A percentile compares a stretch with the other conserved stretches of the same genome.
Evolutionary conservation across 306 rosid species (phyloP).

Genomic region (Cucumis hystrix): DNA sequence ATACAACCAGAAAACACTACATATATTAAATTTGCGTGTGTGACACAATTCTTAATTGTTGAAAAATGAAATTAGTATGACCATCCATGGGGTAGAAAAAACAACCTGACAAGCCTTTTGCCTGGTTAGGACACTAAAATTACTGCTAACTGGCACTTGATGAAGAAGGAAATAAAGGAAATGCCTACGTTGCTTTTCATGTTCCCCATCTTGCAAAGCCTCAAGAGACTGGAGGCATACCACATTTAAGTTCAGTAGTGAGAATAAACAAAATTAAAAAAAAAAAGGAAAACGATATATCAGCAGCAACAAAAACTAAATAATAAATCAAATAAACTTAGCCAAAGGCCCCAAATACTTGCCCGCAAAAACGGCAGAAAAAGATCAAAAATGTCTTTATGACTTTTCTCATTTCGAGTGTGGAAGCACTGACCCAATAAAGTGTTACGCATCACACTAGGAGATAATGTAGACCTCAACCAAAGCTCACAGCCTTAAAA

Average conservation of each 20-base stretch:
- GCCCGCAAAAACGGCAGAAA: slow-evolving; percentile 90
- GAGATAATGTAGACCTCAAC: slow-evolving; percentile 87
- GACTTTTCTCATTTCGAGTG: slow-evolving; percentile 83
- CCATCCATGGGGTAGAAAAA: slow-evolving; percentile 17
- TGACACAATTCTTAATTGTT: neutral
- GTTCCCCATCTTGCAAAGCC: slow-evolving; percentile 95
- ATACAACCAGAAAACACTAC: slow-evolving; percentile 5
- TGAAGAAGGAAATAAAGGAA: slow-evolving; percentile 93
- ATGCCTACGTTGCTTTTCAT: slow-evolving; percentile 88
- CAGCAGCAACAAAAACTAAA: neutral
- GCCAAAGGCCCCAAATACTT: slow-evolving; percentile 26
- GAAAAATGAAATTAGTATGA: slow-evolving; percentile 10
- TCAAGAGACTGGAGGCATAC: slow-evolving; percentile 74
- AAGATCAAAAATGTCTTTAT: slow-evolving; percentile 89
- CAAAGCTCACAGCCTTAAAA: slow-evolving; percentile 87
- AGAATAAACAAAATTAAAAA: neutral
- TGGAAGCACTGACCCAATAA: slow-evolving; percentile 95
- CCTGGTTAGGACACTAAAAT: slow-evolving; percentile 75
- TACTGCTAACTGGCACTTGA: slow-evolving; percentile 92
- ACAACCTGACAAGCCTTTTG: slow-evolving; percentile 84
- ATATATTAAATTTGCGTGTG: neutral
- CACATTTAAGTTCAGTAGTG: slow-evolving; percentile 13
- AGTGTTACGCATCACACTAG: slow-evolving; percentile 91
- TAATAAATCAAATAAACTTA: slow-evolving; percentile 3
- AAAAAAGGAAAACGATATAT: neutral